A percentile compares a stretch with the other conserved stretches of the same genome.
phyloP scores from a whole-genome alignment of 2,329 filamentous ascomycete species.

The Aureobasidium sp. region DNA sequence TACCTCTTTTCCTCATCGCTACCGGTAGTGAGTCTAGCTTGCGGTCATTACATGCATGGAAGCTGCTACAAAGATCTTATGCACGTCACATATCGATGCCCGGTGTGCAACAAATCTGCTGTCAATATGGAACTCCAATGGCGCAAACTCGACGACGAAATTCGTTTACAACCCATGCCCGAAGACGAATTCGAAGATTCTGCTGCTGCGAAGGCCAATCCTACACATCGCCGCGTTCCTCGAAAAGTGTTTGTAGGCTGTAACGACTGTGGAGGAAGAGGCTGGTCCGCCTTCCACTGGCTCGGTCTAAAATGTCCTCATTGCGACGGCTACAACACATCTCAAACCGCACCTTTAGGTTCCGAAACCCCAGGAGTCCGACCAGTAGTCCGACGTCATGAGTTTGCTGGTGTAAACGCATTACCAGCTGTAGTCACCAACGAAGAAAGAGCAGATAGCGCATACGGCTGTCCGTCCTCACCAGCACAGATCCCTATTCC shows the following conservation, averaged over 20 bases:
- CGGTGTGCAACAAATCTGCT: conserved; percentile 93
- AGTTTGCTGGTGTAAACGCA: conserved; percentile 27
- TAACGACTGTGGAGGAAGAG: conserved; percentile 89
- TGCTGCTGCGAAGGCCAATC: neutral
- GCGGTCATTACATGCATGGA: conserved; percentile 91
- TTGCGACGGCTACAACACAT: conserved; percentile 47
- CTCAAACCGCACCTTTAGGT: conserved; percentile 37
- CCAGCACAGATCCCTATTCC: conserved; percentile 3
- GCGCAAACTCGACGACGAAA: conserved; percentile 78
- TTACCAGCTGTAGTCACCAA: conserved; percentile 13
- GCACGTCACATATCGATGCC: conserved; percentile 86
- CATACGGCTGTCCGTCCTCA: conserved; percentile 9
- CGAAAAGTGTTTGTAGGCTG: conserved; percentile 69
- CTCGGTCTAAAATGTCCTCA: conserved; percentile 76
- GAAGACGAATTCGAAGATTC: conserved; percentile 24
- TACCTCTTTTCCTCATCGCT: conserved; percentile 91
- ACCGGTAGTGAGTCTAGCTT: conserved; percentile 87
- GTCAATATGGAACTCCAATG: conserved; percentile 97
- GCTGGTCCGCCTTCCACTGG: conserved; percentile 86
- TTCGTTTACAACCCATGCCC: conserved; percentile 87
- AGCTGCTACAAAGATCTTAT: conserved; percentile 84
- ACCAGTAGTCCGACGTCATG: conserved; percentile 20
- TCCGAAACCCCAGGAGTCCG: conserved; percentile 20
- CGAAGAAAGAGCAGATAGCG: conserved; percentile 15
- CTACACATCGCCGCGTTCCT: conserved; percentile 15